These are phyloP conservation scores for Datisca glomerata DNA, from an alignment of 306 rosid genomes.

Conservation along the genomic window DNA sequence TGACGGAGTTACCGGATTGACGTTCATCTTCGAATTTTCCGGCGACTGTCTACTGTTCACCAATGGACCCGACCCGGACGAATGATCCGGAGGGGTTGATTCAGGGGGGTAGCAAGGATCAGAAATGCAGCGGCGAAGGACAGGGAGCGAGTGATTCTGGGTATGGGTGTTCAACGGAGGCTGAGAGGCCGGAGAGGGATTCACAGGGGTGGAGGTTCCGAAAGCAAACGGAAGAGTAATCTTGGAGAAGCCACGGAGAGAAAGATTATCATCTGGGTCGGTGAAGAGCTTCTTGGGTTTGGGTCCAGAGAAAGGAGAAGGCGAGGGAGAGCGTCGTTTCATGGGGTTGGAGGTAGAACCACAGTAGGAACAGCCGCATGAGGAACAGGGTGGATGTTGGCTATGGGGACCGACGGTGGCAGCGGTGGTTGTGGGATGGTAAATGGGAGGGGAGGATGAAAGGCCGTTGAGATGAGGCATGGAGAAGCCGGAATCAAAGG, in stretches of 20 bases:
- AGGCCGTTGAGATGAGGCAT: background rate
- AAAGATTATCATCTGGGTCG: slow-evolving; percentile 3
- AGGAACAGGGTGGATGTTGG: slow-evolving; percentile 8
- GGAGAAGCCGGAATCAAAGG: background rate
- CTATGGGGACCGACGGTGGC: background rate
- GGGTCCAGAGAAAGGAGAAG: background rate
- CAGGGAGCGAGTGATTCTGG: background rate
- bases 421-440: background rate
- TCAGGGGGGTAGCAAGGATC: background rate
- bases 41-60: background rate
- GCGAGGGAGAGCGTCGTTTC: slow-evolving; percentile 6
- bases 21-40: background rate
- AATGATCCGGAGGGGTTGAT: background rate
- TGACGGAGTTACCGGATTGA: background rate
- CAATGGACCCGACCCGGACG: background rate
- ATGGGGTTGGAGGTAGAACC: background rate
- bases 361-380: background rate
- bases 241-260: slow-evolving; percentile 8
- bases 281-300: slow-evolving; percentile 4
- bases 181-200: too few relatives aligned
- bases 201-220: background rate
- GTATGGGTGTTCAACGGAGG: background rate
- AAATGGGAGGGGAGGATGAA: too few relatives aligned
- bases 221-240: slow-evolving; percentile 9
- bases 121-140: slow-evolving; percentile 13